Conservation (phyloP, 2,329 filamentous ascomycete species). For the Leptographium lundbergii region DNA sequence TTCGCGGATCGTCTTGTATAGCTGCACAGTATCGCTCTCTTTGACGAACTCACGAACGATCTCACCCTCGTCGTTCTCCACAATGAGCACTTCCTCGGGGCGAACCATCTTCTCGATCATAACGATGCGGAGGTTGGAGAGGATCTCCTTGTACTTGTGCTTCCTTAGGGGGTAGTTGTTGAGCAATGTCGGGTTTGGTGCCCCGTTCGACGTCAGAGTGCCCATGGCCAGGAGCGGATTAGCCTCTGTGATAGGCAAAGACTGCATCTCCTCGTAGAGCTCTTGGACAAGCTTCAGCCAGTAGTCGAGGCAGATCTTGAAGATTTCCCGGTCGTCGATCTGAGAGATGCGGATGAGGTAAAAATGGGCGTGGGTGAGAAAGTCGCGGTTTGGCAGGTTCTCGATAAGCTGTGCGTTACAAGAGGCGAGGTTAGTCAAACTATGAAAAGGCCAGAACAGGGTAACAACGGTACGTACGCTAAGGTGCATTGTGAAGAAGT, state of each 20-base stretch:
- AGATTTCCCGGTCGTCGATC: slow-evolving; percentile 97
- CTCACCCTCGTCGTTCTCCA: slow-evolving; percentile 99
- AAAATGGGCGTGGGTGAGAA: slow-evolving; percentile 89
- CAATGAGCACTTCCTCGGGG: slow-evolving; percentile 93
- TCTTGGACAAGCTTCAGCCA: slow-evolving; percentile 98
- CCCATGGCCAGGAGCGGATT: slow-evolving; percentile 80
- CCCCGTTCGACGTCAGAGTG: slow-evolving; percentile 64
- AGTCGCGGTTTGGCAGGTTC: slow-evolving; percentile 89
- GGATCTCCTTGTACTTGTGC: slow-evolving; percentile 91
- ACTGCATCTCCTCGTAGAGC: slow-evolving; percentile 97
- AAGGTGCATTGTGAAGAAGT: slow-evolving; percentile 91
- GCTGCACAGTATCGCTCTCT: slow-evolving; percentile 95
- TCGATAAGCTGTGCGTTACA: slow-evolving; percentile 59
- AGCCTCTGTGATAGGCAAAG: slow-evolving; percentile 74
- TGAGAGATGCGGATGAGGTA: slow-evolving; percentile 97
- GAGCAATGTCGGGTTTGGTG: slow-evolving; percentile 72
- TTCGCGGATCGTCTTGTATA: slow-evolving; percentile 98
- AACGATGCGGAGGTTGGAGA: slow-evolving; percentile 86
- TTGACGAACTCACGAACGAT: slow-evolving; percentile 99
- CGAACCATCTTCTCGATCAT: slow-evolving; percentile 99
- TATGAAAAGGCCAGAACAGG: background rate
- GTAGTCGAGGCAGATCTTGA: slow-evolving; percentile 98
- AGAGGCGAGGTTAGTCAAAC: slow-evolving; percentile 9
- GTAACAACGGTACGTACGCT: slow-evolving; percentile 38
- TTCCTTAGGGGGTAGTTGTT: slow-evolving; percentile 89